A percentile compares a stretch with the other conserved stretches of the same genome.
phyloP scores from a whole-genome alignment of 371 early-diverging fungal species.

The Haplosporangium sp. region DNA sequence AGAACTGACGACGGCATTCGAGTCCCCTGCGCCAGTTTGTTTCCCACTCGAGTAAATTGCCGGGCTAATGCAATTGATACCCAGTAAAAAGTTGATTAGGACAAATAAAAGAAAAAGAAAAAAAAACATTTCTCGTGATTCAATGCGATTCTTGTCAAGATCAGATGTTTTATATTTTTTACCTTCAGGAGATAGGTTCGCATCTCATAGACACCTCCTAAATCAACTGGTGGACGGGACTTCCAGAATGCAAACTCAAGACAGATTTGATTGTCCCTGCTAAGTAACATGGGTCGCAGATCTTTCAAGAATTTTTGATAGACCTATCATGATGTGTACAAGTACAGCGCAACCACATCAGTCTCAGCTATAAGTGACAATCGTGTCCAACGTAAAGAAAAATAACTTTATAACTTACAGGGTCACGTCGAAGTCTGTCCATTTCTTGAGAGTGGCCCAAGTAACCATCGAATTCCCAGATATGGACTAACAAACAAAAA shows the following conservation, averaged over 20 bases:
- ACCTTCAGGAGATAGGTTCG: slow-evolving; percentile 87
- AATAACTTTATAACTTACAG: slow-evolving; percentile 53
- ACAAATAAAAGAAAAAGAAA: neutral
- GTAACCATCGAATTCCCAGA: slow-evolving; percentile 95
- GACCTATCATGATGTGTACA: slow-evolving; percentile 28
- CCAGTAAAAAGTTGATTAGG: too few relatives aligned
- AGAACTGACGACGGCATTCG: slow-evolving; percentile 87
- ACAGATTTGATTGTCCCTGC: slow-evolving; percentile 86
- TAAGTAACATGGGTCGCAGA: slow-evolving; percentile 75
- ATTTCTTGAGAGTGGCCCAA: slow-evolving; percentile 77
- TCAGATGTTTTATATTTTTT: neutral
- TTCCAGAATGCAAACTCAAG: slow-evolving; percentile 95
- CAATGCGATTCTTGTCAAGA: neutral
- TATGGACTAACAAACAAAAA: slow-evolving; percentile 69
- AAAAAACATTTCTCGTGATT: neutral
- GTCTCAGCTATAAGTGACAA: neutral
- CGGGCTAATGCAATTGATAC: slow-evolving; percentile 68
- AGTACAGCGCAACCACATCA: neutral
- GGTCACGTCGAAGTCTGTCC: slow-evolving; percentile 65
- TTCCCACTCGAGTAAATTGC: slow-evolving; percentile 93
- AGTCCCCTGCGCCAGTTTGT: slow-evolving; percentile 89
- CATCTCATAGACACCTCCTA: slow-evolving; percentile 91
- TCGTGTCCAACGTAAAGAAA: neutral
- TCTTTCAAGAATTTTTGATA: slow-evolving; percentile 72
- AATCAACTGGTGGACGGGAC: slow-evolving; percentile 77